These are phyloP conservation scores for Tulasnella calospora DNA, from an alignment of 768 basidiomycete genomes.

Conservation along the genomic window DNA sequence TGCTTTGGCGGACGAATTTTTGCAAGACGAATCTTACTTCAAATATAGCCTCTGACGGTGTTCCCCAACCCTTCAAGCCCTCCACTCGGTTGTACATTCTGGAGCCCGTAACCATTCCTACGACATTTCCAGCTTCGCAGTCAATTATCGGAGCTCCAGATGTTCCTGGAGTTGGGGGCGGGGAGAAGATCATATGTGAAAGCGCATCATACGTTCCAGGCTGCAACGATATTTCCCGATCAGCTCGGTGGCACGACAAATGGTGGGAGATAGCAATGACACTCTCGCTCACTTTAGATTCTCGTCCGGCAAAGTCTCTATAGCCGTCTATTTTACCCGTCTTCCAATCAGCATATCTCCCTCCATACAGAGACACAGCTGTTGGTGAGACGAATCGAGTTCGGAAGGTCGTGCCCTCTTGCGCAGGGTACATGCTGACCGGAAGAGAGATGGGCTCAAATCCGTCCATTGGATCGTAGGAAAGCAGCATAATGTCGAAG, in stretches of 20 bases:
- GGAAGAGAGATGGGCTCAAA: slow-evolving; percentile 45
- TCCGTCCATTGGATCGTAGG: slow-evolving; percentile 21
- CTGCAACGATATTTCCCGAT: slow-evolving; percentile 34
- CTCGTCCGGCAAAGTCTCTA: slow-evolving; percentile 54
- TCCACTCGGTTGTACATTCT: slow-evolving; percentile 54
- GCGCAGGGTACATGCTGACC: slow-evolving; percentile 58
- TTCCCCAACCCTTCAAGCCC: slow-evolving; percentile 57
- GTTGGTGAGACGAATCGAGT: slow-evolving; percentile 51
- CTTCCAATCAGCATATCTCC: slow-evolving; percentile 50
- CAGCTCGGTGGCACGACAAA: background rate
- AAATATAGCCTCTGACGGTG: slow-evolving; percentile 57
- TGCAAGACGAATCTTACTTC: slow-evolving; percentile 44
- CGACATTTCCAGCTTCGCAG: slow-evolving; percentile 54
- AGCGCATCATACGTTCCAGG: slow-evolving; percentile 67
- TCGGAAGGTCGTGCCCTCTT: slow-evolving; percentile 43
- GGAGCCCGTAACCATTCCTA: slow-evolving; percentile 60
- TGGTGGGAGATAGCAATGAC: background rate
- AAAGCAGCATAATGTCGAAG: slow-evolving; percentile 52
- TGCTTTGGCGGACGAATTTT: background rate
- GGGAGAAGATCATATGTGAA: slow-evolving; percentile 51
- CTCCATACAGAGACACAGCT: slow-evolving; percentile 39
- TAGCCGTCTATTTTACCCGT: slow-evolving; percentile 52
- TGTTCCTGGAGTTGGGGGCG: slow-evolving; percentile 56
- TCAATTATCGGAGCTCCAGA: slow-evolving; percentile 68
- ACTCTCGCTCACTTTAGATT: slow-evolving; percentile 44